A percentile compares a stretch with the other conserved stretches of the same genome.
These are phyloP conservation scores for Boletellus sp. DNA, from an alignment of 1,284 basidiomycete species.

Conservation along the genomic window DNA sequence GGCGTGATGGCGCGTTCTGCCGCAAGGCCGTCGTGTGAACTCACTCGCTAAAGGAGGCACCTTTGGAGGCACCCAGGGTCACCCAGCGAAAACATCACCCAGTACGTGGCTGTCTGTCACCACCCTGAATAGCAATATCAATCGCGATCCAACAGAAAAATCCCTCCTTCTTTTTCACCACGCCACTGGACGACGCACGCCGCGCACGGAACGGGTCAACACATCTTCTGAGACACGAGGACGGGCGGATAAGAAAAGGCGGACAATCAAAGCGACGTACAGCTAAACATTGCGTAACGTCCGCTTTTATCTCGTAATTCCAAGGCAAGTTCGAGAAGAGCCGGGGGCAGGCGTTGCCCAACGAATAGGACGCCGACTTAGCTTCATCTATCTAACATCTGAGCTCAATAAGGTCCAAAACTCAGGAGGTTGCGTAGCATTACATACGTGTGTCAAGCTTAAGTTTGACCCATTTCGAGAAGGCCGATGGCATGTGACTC, in stretches of 20 bases:
- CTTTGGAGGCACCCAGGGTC: no score
- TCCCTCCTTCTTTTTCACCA: background rate
- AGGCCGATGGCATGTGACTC: slow-evolving; percentile 8
- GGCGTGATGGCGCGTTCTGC: slow-evolving; percentile 11
- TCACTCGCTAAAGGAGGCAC: slow-evolving; percentile 6
- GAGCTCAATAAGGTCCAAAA: background rate
- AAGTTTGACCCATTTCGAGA: slow-evolving; percentile 18
- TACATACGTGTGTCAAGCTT: slow-evolving; percentile 20
- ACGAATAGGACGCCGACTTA: no score
- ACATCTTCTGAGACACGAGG: background rate
- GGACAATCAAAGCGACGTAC: slow-evolving; percentile 5
- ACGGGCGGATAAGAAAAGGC: background rate
- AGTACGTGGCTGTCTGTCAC: background rate
- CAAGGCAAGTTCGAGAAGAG: no score
- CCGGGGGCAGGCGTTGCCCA: no score
- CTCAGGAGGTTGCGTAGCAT: slow-evolving; percentile 9
- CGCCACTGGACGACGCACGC: background rate
- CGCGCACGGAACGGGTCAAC: background rate
- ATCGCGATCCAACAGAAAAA: slow-evolving; percentile 3
- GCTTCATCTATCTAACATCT: no score
- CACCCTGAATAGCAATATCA: slow-evolving; percentile 4
- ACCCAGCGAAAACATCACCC: background rate
- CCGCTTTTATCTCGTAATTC: slow-evolving; percentile 13
- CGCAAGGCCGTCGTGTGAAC: slow-evolving; percentile 14
- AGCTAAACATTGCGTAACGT: slow-evolving; percentile 4